A percentile compares a stretch with the other conserved stretches of the same genome.
phyloP scores from a whole-genome alignment of 805 yeast species.

The Metschnikowia reukaufii region DNA sequence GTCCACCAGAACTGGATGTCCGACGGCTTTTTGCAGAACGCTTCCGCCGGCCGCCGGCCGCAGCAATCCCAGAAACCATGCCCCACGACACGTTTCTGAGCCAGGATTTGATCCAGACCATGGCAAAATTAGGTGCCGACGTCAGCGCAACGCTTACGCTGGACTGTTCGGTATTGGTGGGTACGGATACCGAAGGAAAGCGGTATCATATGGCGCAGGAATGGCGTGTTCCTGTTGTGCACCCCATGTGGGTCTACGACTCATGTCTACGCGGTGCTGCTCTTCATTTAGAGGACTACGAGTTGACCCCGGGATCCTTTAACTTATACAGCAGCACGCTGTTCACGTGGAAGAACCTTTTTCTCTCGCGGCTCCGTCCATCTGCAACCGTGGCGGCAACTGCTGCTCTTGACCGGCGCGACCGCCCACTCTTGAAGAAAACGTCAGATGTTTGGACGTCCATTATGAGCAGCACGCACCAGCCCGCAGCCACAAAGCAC shows the following conservation, averaged over 20 bases:
- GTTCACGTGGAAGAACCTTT: slow-evolving; percentile 37
- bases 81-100: slow-evolving; percentile 23
- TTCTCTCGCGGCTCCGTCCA: slow-evolving; percentile 7
- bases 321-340: slow-evolving; percentile 28
- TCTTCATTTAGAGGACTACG: slow-evolving; percentile 42
- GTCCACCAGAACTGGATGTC: slow-evolving; percentile 15
- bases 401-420: slow-evolving; percentile 9
- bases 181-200: slow-evolving; percentile 52
- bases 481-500: slow-evolving; percentile 11
- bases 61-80: slow-evolving; percentile 9
- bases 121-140: slow-evolving; percentile 49
- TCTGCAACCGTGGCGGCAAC: background rate
- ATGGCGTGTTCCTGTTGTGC: slow-evolving; percentile 53
- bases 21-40: slow-evolving; percentile 20
- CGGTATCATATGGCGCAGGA: slow-evolving; percentile 52
- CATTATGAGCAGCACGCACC: slow-evolving; percentile 34
- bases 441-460: slow-evolving; percentile 44
- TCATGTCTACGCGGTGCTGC: slow-evolving; percentile 45
- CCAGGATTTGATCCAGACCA: slow-evolving; percentile 31
- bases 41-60: slow-evolving; percentile 24
- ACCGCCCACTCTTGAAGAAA: slow-evolving; percentile 18
- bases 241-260: slow-evolving; percentile 52
- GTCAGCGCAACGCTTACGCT: slow-evolving; percentile 51
- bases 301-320: slow-evolving; percentile 20
- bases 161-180: slow-evolving; percentile 44